Evolutionary conservation across 257 asterid genomes (phyloP), one percentile per base, ranked within the genome.

Genomic region (Solanum okadae): DNA sequence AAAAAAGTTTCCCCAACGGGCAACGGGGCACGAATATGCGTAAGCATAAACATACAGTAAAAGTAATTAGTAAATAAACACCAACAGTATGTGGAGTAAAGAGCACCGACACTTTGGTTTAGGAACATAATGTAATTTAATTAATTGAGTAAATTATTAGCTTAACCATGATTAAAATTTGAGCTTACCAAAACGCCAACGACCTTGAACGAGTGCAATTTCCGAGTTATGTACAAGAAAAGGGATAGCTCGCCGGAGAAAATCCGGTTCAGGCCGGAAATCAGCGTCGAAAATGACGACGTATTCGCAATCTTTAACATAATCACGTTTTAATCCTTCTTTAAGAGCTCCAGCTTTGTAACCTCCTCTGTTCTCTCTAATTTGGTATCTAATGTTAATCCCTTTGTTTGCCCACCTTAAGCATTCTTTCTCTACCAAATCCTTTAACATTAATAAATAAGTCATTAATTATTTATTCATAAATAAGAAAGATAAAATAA

Each of bases 271-370:
- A 10, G 99, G 99, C 20, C 98, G 95, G 38, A 97, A 97, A 90
- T 96, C 99, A 1, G 99, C 99, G 10, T 97, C 99, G 85, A 97
- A 95, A 52, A 97, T 97, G 65, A 92, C 98, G 1, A 97, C 98
- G 4, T 93, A 94, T 20, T 97, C 99, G 83, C 99, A 97, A 2
- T 94, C 92, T 70, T 96, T 93, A 5, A 94, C 99, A 44, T 95
- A 96, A 49, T 93, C 96, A 81, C 40, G 99, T 77, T 87, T 96
- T 34, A 97, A 79, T 1, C 99, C 99, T 91, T 97, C 99, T 86
- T 97, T 97, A 12, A 97, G 98, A 63, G 99, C 99, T 25, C 99
- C 99, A 8, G 99, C 99, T 89, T 97, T 97, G 92, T 97, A 97
- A 2, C 99, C 99, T 4, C 98, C 98, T 84, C 99, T 90, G 4